These are phyloP conservation scores for Clitopilus passeckerianus DNA, from an alignment of 768 basidiomycete species.

Conservation along the genomic window DNA sequence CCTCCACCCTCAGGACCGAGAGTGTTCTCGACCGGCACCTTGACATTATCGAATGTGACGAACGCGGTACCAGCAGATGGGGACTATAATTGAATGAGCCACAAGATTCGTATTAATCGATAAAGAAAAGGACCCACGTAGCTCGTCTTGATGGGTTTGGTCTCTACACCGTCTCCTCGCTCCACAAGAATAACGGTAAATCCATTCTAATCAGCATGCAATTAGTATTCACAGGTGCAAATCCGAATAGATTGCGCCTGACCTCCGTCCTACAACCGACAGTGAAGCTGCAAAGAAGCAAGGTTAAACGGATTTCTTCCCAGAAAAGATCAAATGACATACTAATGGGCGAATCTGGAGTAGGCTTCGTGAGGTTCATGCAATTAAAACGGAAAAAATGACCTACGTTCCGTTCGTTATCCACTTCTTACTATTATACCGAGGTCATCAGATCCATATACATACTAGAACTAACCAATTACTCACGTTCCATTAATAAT, in stretches of 20 bases:
- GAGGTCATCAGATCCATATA: constrained; percentile 19
- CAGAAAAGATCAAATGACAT: constrained; percentile 11
- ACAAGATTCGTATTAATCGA: background rate
- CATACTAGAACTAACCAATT: background rate
- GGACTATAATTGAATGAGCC: constrained; percentile 32
- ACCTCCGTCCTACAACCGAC: constrained; percentile 60
- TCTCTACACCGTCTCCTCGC: constrained; percentile 76
- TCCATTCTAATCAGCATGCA: constrained; percentile 34
- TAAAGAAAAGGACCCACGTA: constrained; percentile 22
- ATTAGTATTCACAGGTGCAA: background rate
- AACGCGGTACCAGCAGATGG: constrained; percentile 79
- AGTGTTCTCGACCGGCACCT: constrained; percentile 80
- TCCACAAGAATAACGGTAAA: constrained; percentile 87
- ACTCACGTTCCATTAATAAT: constrained; percentile 64
- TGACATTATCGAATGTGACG: constrained; percentile 74
- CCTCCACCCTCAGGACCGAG: constrained; percentile 78
- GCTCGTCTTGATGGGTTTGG: constrained; percentile 79
- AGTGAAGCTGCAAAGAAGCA: constrained; percentile 42
- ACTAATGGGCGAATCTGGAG: constrained; percentile 41
- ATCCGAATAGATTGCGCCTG: constrained; percentile 6
- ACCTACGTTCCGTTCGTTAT: constrained; percentile 69
- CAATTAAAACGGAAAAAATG: background rate
- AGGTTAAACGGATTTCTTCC: background rate
- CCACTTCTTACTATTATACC: constrained; percentile 64
- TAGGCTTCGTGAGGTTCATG: background rate